Evolutionary conservation across 371 early-diverging fungal species (phyloP).

Genomic region (Quaeritorhiza haematococci): DNA sequence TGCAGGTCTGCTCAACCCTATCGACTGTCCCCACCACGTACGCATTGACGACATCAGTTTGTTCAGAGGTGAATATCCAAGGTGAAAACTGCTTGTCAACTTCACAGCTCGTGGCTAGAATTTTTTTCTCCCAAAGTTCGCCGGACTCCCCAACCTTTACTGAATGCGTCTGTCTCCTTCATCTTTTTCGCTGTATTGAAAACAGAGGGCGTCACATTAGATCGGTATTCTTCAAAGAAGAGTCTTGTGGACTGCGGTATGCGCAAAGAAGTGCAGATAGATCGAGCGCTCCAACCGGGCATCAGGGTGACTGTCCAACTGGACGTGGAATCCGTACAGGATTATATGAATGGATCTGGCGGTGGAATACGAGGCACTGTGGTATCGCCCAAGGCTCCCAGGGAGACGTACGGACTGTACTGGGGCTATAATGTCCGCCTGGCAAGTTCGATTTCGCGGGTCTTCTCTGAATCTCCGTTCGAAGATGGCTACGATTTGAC

Average conservation of each 20-base stretch:
- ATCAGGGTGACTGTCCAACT: conserved; percentile 69
- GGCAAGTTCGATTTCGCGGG: conserved; percentile 56
- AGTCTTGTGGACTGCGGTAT: conserved; percentile 64
- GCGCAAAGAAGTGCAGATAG: conserved; percentile 34
- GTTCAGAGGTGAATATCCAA: no score
- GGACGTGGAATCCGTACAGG: conserved; percentile 34
- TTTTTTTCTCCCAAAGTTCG: no score
- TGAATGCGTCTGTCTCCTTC: no score
- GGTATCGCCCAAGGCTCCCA: conserved; percentile 59
- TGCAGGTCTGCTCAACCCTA: conserved; percentile 63
- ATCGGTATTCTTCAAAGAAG: conserved; percentile 19
- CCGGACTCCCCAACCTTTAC: no score
- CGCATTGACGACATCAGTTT: conserved; percentile 50
- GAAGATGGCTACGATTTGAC: conserved; percentile 66
- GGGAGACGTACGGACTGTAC: conserved; percentile 61
- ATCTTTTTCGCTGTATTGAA: no score
- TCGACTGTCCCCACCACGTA: conserved; percentile 72
- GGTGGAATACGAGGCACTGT: no score
- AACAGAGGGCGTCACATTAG: conserved; percentile 63
- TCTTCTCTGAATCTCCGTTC: conserved; percentile 57
- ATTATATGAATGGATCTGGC: no score
- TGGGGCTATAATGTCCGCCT: conserved; percentile 73
- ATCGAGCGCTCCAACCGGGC: conserved; percentile 53
- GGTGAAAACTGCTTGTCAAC: no score
- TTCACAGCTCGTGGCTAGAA: no score